These are phyloP conservation scores for Ogataea pini DNA, from an alignment of 805 yeast genomes.

Conservation along the genomic window DNA sequence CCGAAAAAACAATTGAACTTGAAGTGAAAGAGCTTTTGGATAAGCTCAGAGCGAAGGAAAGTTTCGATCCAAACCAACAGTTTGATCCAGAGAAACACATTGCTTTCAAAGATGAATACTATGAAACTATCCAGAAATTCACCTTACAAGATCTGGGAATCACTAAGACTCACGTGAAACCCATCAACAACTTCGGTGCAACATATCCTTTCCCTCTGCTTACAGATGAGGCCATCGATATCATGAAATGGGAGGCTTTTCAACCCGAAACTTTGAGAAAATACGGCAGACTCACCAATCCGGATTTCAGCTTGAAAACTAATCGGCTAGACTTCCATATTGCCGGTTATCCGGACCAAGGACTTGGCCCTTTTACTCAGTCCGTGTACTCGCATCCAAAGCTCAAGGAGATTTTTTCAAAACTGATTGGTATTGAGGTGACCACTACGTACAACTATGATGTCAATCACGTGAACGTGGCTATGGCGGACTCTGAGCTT, in stretches of 20 bases:
- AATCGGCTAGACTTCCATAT: constrained; percentile 45
- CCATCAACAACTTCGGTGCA: constrained; percentile 42
- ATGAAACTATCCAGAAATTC: constrained; percentile 37
- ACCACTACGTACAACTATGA: constrained; percentile 52
- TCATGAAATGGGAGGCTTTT: constrained; percentile 56
- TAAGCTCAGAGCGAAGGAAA: constrained; percentile 16
- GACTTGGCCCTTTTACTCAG: constrained; percentile 45
- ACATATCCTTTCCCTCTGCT: constrained; percentile 60
- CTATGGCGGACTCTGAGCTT: constrained; percentile 34
- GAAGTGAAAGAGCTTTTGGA: constrained; percentile 25
- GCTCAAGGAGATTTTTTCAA: constrained; percentile 47
- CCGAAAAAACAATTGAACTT: constrained; percentile 29
- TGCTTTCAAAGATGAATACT: constrained; percentile 40
- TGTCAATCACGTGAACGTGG: constrained; percentile 52
- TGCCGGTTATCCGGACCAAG: constrained; percentile 48
- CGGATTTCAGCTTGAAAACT: constrained; percentile 28
- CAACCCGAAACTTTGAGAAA: constrained; percentile 42
- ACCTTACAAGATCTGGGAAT: constrained; percentile 41
- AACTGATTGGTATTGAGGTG: constrained; percentile 51
- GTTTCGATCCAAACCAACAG: constrained; percentile 22
- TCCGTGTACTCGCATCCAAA: constrained; percentile 55
- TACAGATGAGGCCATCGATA: constrained; percentile 56
- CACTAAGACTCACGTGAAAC: constrained; percentile 37
- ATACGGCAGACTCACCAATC: constrained; percentile 43
- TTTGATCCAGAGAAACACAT: constrained; percentile 43